Evolutionary conservation across 106 monocot species (phyloP).

Genomic region (Dendrobium nobile): DNA sequence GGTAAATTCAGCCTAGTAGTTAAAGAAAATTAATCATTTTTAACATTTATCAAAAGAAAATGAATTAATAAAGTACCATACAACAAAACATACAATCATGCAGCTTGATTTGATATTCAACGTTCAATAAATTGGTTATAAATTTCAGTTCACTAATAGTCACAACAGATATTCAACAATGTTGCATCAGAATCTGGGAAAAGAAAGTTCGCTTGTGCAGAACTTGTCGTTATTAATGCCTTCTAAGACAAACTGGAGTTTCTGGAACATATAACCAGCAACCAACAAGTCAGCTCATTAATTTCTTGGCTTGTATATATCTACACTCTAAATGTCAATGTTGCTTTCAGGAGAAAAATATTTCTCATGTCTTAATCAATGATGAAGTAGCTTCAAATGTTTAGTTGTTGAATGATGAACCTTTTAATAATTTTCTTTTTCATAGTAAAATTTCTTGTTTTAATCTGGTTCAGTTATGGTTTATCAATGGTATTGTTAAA

Average conservation of each 20-base stretch:
- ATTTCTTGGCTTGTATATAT: neutral
- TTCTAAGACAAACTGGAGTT: neutral
- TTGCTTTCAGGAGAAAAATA: too few relatives aligned
- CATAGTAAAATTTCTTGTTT: too few relatives aligned
- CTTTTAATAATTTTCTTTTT: too few relatives aligned
- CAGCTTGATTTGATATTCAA: neutral
- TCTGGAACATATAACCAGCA: neutral
- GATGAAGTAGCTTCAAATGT: too few relatives aligned
- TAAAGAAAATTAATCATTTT: neutral
- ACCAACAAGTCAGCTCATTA: neutral
- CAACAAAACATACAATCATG: neutral
- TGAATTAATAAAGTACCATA: neutral
- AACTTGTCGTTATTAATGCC: neutral
- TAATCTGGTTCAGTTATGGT: too few relatives aligned
- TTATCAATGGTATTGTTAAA: too few relatives aligned
- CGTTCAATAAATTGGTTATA: neutral
- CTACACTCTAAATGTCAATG: too few relatives aligned
- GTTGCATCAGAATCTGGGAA: neutral
- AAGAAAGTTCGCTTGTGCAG: neutral
- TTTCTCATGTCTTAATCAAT: too few relatives aligned
- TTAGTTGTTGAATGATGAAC: too few relatives aligned
- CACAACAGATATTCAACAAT: neutral
- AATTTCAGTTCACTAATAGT: neutral
- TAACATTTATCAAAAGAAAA: neutral
- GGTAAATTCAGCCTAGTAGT: neutral